Evolutionary conservation across 176 grass and related monocot genomes (phyloP).

Genomic region (Leersia perrieri): DNA sequence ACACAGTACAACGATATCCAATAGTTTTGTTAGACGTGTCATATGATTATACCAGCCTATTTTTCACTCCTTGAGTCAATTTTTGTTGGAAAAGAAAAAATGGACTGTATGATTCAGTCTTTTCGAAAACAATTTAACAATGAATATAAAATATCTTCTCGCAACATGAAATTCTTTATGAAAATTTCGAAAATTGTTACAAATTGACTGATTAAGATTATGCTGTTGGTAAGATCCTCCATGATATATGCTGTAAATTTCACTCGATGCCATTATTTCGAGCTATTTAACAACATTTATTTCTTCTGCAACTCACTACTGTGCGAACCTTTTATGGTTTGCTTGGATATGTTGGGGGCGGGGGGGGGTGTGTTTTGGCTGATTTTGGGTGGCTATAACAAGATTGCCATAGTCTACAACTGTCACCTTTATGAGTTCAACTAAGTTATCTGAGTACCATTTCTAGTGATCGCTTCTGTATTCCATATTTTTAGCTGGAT

Average conservation of each 20-base stretch:
- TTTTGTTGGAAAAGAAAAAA: slow-evolving; percentile 10
- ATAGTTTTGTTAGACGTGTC: not conserved
- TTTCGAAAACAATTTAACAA: not conserved
- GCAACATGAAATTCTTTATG: not conserved
- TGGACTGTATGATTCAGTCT: not conserved
- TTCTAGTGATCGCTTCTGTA: too few species aligned
- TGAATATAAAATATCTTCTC: not conserved
- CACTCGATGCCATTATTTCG: not conserved
- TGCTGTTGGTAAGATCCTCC: not conserved
- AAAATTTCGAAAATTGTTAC: not conserved
- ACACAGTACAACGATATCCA: not conserved
- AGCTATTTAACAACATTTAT: not conserved
- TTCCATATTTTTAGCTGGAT: too few species aligned
- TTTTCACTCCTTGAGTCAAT: not conserved
- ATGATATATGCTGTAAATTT: slow-evolving; percentile 3
- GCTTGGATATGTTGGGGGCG: not conserved
- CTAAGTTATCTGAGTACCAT: not conserved
- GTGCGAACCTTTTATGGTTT: not conserved
- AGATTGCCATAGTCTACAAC: not conserved
- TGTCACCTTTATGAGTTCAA: not conserved
- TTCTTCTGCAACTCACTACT: not conserved
- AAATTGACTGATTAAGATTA: not conserved
- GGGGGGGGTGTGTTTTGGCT: too few species aligned
- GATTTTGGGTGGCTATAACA: not conserved
- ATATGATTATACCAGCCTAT: not conserved